phyloP scores from a whole-genome alignment of 306 rosid genomes.

The Fagus sylvatica region DNA sequence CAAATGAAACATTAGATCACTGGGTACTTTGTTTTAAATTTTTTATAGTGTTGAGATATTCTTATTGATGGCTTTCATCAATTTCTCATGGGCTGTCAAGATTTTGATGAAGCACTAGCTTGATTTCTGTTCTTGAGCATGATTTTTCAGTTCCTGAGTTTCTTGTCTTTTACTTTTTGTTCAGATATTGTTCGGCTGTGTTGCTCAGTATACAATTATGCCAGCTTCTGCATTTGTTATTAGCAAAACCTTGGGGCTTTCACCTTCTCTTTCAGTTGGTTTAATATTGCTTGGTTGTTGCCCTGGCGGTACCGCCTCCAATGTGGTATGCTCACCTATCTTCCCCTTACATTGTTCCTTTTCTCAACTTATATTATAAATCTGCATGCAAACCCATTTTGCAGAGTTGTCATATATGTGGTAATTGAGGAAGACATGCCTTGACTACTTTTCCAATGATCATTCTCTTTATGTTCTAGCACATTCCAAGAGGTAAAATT shows the following conservation, averaged over 20 bases:
- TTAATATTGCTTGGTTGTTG: slow-evolving; percentile 49
- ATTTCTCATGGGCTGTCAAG: background rate
- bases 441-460: background rate
- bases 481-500: background rate
- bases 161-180: slow-evolving; percentile 7
- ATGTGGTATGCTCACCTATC: slow-evolving; percentile 38
- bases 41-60: background rate
- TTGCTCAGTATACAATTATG: slow-evolving; percentile 47
- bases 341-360: background rate
- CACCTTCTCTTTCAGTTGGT: slow-evolving; percentile 44
- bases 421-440: background rate
- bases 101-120: background rate
- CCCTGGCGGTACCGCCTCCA: slow-evolving; percentile 55
- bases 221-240: slow-evolving; percentile 29
- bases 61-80: background rate
- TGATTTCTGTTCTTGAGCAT: slow-evolving; percentile 1
- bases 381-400: background rate
- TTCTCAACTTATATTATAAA: background rate
- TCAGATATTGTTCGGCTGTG: slow-evolving; percentile 49
- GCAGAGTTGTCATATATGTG: background rate
- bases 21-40: background rate
- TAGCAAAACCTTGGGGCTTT: slow-evolving; percentile 34
- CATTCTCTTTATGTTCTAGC: background rate
- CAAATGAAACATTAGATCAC: no score
- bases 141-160: background rate